phyloP scores from a whole-genome alignment of 2,329 filamentous ascomycete species.

The Stenocarpella maydis region DNA sequence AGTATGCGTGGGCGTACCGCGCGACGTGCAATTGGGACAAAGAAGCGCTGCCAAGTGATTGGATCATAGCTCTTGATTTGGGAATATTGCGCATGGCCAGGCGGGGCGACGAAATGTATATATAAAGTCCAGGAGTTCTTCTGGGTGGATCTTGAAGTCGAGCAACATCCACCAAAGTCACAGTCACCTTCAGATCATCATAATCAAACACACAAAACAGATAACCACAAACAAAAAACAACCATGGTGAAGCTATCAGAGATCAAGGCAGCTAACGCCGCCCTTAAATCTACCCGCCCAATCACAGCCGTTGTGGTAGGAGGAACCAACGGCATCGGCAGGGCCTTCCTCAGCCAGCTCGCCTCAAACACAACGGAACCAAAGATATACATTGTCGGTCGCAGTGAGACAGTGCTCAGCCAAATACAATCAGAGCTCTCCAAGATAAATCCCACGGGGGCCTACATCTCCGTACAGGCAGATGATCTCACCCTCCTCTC shows the following conservation, averaged over 20 bases:
- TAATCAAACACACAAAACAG: not conserved
- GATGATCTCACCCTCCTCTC: constrained; percentile 47
- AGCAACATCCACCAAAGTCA: not conserved
- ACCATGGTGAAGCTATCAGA: constrained; percentile 9
- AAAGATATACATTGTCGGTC: constrained; percentile 54
- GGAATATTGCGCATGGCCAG: not conserved
- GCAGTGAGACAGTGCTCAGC: constrained; percentile 41
- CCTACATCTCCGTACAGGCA: constrained; percentile 51
- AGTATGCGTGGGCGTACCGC: not conserved
- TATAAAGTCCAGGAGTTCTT: not conserved
- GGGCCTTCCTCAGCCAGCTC: constrained; percentile 50
- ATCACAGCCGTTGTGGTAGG: constrained; percentile 45
- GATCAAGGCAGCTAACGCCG: constrained; percentile 3
- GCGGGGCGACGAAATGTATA: not conserved
- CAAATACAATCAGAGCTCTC: constrained; percentile 47
- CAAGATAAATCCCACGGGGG: constrained; percentile 47
- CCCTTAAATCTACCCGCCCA: constrained; percentile 25
- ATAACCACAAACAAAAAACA: not conserved
- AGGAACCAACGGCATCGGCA: constrained; percentile 58
- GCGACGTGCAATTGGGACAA: not conserved
- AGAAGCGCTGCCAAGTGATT: not conserved
- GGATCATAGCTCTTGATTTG: not conserved
- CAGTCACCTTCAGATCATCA: not conserved
- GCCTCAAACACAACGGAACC: constrained; percentile 46
- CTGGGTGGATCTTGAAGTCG: not conserved